These are phyloP conservation scores for Clathrospora elynae DNA, from an alignment of 2,329 filamentous ascomycete species.

Conservation along the genomic window DNA sequence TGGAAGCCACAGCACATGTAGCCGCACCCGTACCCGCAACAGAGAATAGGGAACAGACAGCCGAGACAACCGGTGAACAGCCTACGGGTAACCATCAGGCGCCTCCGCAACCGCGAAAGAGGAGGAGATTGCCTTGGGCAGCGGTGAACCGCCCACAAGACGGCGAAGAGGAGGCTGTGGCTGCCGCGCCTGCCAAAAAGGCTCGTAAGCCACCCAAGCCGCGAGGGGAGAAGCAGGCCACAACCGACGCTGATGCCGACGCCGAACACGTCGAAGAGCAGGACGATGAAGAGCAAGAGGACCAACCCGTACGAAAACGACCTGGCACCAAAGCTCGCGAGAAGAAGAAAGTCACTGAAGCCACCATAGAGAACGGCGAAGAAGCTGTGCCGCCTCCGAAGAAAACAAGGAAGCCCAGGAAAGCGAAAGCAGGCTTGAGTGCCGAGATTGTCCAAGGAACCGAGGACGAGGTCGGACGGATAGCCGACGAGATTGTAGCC, in stretches of 20 bases:
- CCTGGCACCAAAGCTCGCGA: constrained; percentile 24
- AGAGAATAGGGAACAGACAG: background rate
- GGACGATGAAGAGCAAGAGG: constrained; percentile 17
- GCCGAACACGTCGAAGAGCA: constrained; percentile 16
- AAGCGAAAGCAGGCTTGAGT: constrained; percentile 25
- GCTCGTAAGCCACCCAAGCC: constrained; percentile 20
- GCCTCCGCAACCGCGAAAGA: constrained; percentile 12
- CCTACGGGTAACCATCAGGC: constrained; percentile 3
- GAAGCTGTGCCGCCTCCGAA: constrained; percentile 23
- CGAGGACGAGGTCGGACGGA: constrained; percentile 15
- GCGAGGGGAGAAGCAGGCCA: constrained; percentile 14
- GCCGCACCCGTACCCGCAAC: background rate
- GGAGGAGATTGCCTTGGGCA: constrained; percentile 31
- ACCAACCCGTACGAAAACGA: constrained; percentile 14
- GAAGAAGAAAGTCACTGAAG: constrained; percentile 22
- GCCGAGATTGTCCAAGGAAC: constrained; percentile 11
- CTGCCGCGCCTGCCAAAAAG: constrained; percentile 16
- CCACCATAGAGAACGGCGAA: constrained; percentile 16
- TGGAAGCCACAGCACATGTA: background rate
- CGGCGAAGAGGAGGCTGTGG: constrained; percentile 14
- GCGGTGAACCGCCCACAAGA: constrained; percentile 37
- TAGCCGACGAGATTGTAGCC: constrained; percentile 17
- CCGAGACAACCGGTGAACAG: constrained; percentile 1
- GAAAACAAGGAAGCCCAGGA: constrained; percentile 39
- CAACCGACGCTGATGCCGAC: constrained; percentile 7